These are phyloP conservation scores for Leccinum pallidistipes DNA, from an alignment of 1,284 basidiomycete species.

Conservation along the genomic window DNA sequence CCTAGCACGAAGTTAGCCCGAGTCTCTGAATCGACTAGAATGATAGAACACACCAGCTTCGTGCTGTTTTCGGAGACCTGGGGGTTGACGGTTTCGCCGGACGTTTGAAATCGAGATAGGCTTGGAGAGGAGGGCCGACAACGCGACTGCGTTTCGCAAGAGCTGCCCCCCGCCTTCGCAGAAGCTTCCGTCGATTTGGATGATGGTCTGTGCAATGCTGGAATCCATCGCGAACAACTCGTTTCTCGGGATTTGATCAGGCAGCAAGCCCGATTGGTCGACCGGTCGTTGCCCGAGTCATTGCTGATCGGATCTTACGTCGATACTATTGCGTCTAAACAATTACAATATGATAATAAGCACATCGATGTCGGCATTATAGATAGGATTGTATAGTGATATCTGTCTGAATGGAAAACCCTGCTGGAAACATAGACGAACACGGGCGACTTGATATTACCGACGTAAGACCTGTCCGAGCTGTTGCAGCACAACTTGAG, in stretches of 20 bases:
- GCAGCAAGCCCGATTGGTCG: not conserved
- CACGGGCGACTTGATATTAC: constrained; percentile 8
- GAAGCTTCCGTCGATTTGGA: constrained; percentile 44
- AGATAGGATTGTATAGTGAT: constrained; percentile 3
- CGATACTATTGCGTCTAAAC: not conserved
- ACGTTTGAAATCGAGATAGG: constrained; percentile 61
- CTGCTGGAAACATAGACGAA: constrained; percentile 2
- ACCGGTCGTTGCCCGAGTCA: no score
- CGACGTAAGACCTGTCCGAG: constrained; percentile 31
- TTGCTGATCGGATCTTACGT: not conserved
- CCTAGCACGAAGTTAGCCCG: constrained; percentile 40
- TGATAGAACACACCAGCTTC: constrained; percentile 49
- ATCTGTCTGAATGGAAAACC: constrained; percentile 1
- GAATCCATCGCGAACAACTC: constrained; percentile 13
- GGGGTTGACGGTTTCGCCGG: constrained; percentile 51
- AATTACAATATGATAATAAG: constrained; percentile 11
- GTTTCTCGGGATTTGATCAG: not conserved
- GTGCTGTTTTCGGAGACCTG: constrained; percentile 70
- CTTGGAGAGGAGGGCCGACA: constrained; percentile 58
- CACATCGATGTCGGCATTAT: constrained; percentile 12
- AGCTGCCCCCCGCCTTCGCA: constrained; percentile 72
- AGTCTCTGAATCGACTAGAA: not conserved
- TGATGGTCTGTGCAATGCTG: constrained; percentile 7
- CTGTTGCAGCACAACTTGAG: constrained; percentile 16
- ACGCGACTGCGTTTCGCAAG: constrained; percentile 61